Conservation (phyloP, 192 early-diverging fungal species). For the Linnemannia exigua region DNA sequence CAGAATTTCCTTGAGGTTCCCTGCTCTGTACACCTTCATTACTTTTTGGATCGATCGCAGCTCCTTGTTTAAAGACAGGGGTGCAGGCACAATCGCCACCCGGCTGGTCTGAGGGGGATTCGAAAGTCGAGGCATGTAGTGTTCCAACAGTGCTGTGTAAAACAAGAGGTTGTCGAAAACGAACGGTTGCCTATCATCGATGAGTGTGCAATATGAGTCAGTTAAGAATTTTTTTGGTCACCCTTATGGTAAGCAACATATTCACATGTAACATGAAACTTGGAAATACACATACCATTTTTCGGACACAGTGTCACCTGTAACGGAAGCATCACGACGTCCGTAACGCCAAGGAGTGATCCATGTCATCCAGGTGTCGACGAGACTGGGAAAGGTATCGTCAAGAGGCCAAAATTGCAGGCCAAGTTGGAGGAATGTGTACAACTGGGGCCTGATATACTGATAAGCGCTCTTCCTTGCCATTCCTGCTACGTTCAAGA, state of each 20-base stretch:
- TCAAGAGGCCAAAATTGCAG: conserved; percentile 48
- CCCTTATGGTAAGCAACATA: no score
- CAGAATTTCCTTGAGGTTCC: conserved; percentile 46
- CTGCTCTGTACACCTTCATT: conserved; percentile 39
- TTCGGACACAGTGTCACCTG: conserved; percentile 35
- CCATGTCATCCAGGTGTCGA: conserved; percentile 48
- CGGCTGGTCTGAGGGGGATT: conserved; percentile 31
- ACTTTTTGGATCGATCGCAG: conserved; percentile 46
- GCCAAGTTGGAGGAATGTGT: conserved; percentile 27
- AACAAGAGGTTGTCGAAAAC: conserved; percentile 52
- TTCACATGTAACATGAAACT: no score
- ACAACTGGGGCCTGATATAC: conserved; percentile 47
- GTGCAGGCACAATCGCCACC: conserved; percentile 10
- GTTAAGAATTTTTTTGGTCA: no score
- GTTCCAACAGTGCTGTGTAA: conserved; percentile 34
- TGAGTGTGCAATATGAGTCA: no score
- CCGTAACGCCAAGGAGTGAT: conserved; percentile 54
- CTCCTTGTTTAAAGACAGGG: conserved; percentile 35
- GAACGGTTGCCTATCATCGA: conserved; percentile 40
- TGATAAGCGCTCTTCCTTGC: conserved; percentile 52
- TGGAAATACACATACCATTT: conserved; percentile 29
- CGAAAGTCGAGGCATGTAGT: conserved; percentile 42
- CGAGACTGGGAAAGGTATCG: conserved; percentile 37
- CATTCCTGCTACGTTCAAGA: conserved; percentile 35
- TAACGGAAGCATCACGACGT: conserved; percentile 27